Conservation (phyloP, 1,284 basidiomycete genomes). For the Lentinula novae-zelandiae region DNA sequence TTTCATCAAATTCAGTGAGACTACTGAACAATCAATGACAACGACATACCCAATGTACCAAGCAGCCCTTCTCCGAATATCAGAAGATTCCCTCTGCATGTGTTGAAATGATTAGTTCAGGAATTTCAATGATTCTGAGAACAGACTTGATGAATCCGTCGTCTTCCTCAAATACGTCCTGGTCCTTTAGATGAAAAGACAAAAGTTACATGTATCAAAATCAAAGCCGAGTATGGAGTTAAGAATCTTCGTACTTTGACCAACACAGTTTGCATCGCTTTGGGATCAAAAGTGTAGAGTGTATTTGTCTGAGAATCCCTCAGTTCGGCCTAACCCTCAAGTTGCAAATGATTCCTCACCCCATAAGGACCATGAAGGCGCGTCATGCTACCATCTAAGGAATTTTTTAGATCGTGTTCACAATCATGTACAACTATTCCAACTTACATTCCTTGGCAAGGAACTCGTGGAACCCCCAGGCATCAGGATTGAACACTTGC, state of each 20-base stretch:
- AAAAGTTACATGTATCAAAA: neutral
- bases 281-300: conserved; percentile 28
- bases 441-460: conserved; percentile 4
- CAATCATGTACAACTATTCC: neutral
- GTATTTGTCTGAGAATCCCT: conserved; percentile 19
- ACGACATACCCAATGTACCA: conserved; percentile 1
- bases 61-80: conserved; percentile 4
- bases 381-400: conserved; percentile 2
- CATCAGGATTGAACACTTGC: conserved; percentile 1
- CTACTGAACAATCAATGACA: neutral
- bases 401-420: neutral
- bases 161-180: conserved; percentile 1
- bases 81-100: neutral
- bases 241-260: conserved; percentile 20
- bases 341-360: neutral
- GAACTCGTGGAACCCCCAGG: conserved; percentile 6
- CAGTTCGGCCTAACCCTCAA: too few relatives aligned
- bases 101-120: neutral
- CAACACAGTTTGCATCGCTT: conserved; percentile 30
- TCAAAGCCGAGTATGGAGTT: neutral
- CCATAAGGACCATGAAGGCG: neutral
- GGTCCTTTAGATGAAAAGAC: neutral
- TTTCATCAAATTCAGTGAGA: neutral
- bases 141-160: neutral
- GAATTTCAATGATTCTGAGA: neutral